Base-by-base conservation (phyloP, 2,329 filamentous ascomycete genomes). In the Spiromastix sp. region DNA sequence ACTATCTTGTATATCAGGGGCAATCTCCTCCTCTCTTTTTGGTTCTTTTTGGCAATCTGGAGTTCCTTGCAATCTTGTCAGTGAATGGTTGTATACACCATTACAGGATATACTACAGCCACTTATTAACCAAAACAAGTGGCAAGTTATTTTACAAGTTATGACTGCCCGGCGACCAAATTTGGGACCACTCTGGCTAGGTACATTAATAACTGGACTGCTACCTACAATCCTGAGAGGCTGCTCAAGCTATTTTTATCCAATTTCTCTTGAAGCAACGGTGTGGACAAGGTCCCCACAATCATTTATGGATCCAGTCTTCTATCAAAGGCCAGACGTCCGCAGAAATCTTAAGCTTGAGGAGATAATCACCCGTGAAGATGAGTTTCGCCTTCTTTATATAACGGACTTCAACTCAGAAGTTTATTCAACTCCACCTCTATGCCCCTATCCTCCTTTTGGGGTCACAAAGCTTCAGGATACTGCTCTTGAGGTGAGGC, bases 331-430 rank as follows among this genome's bases (percentile, higher is more conserved):
- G 38, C 34, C 38, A 19, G 27, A 31, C 13, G 20, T 37, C 17
- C 20, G 21, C 12, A 37, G 34, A 8, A 34, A 34, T 18, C 5
- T 37, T 27, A 30, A 13, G 26, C 19, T 30, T 19, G 34, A 37
- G 21, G 30, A 40, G 27, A 15, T 40, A 1, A 40, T 37, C 16
- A 7, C 30, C 13, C 30, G 34, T 10, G 38, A 40, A 27, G 34
- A 40, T 28, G 38, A 40, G 19, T 37, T 37, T 31, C 30, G 38
- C 8, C 34, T 40, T 24, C 30, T 37, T 8, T 40, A 40, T 19
- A 26, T 37, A n/a, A 33, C 30, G 18, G 30, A 37, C 26, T 27
- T 34, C 20, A 19, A 37, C 8, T 37, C 38, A 12, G 10, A 27
- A 16, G 26, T 20, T 9, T 40, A 40, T 22, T 17, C 3, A 9